A percentile compares a stretch with the other conserved stretches of the same genome.
These are phyloP conservation scores for Phytophthora idaei DNA, from an alignment of 352 stramenopile species.

Conservation along the genomic window DNA sequence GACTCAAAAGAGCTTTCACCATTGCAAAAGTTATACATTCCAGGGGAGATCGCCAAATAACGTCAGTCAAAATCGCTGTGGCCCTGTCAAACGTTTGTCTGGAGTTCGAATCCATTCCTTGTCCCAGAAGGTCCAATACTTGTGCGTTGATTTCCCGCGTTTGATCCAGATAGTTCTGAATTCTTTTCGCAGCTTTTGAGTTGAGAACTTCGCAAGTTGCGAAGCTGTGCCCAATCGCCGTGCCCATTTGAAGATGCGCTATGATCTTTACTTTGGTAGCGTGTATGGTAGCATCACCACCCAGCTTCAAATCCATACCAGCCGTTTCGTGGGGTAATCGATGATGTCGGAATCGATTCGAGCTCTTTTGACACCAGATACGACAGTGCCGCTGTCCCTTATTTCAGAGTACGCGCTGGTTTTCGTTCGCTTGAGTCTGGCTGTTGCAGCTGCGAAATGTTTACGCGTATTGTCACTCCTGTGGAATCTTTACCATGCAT, in stretches of 20 bases:
- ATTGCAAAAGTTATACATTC: neutral
- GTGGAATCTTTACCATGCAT: neutral
- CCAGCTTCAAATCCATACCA: too few relatives aligned
- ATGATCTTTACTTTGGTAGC: neutral
- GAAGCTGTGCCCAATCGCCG: neutral
- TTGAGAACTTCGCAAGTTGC: neutral
- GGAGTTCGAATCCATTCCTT: neutral
- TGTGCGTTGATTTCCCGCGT: neutral
- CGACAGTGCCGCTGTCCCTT: too few relatives aligned
- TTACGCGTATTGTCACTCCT: neutral
- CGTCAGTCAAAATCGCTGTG: neutral
- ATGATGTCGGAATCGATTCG: neutral
- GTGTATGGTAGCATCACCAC: too few relatives aligned
- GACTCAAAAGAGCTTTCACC: neutral
- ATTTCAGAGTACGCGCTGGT: too few relatives aligned
- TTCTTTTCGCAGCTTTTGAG: neutral
- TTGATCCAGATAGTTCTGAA: neutral
- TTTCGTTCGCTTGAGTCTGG: neutral
- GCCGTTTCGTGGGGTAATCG: too few relatives aligned
- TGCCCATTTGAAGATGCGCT: neutral
- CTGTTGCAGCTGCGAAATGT: neutral
- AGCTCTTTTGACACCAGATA: neutral
- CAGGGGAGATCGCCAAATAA: neutral
- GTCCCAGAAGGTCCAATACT: neutral
- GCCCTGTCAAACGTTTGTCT: neutral